Base-by-base conservation (phyloP, 1,284 basidiomycete species). In the Rhodotorula sp. region DNA sequence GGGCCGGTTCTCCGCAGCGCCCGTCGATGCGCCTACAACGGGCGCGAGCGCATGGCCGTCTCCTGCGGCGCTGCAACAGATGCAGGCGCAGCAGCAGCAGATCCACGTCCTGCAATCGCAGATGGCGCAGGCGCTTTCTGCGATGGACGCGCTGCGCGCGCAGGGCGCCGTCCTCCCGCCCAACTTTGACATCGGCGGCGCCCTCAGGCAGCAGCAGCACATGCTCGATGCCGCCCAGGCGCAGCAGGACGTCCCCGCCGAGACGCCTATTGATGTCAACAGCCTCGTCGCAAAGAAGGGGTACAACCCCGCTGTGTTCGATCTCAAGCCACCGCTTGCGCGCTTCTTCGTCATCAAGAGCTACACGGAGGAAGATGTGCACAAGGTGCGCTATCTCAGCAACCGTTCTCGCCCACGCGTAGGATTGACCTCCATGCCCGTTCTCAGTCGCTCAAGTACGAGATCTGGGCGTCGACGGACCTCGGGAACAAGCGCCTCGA, bases 301-400 rank as follows among this genome's bases (percentile, higher is more conserved):
- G 19, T 93, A 97, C 80, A 97, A 97, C 79, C 94, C 94, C 12
- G 84, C 87, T 22, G 88, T 87, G 54, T 97, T 96, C 78, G 91
- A 96, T 77, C 88, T 88, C 68, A 86, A 89, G 63, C 94, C 94
- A 13, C 81, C 85, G 56, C 90, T 88, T 81, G 93, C 94, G 15
- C 87, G 94, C 27, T 97, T 87, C 83, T 97, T 97, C 79, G 94
- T 97, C 41, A 97, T 97, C 86, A 97, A 97, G 82, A 94, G 91
- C 1, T 97, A 95, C 83, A 97, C 94, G 12, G 94, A 97, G 81
- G 94, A 97, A 78, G 94, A 97, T 79, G 95, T 97, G 3, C 94
- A 97, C 83, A 97, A 97, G 82, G 61, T 46, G n/a, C 6, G 61
- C 27, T 25, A 29, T 17, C 22, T 6, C 19, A 27, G 3, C 3